Conservation (phyloP, 345 rosid species). For the Murraya koenigii region DNA sequence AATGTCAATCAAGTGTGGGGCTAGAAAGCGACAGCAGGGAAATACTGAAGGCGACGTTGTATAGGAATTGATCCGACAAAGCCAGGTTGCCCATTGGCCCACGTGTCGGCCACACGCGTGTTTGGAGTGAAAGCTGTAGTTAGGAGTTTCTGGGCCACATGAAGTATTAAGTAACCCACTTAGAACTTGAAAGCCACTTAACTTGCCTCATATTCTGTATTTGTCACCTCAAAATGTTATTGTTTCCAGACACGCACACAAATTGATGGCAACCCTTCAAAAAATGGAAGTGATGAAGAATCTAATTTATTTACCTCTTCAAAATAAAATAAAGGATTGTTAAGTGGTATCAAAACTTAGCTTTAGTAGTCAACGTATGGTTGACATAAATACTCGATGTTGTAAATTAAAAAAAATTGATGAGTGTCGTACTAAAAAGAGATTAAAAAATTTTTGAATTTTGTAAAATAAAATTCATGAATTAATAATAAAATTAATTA, state of each 20-base stretch:
- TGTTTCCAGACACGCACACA: background rate
- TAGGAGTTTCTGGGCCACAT: constrained; percentile 9
- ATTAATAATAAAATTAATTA: too few species aligned
- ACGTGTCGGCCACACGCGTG: constrained; percentile 36
- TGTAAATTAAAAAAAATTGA: too few species aligned
- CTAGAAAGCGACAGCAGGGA: constrained; percentile 34
- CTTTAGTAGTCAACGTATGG: too few species aligned
- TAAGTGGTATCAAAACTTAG: too few species aligned
- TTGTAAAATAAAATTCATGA: too few species aligned
- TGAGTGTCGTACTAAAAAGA: too few species aligned
- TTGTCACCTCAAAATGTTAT: background rate
- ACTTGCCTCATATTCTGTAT: background rate
- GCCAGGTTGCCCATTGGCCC: constrained; percentile 32
- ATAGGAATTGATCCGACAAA: constrained; percentile 35
- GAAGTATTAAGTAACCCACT: background rate
- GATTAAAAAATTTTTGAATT: too few species aligned
- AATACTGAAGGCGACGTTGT: constrained; percentile 39
- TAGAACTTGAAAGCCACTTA: background rate
- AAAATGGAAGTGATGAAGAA: too few species aligned
- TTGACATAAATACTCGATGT: too few species aligned
- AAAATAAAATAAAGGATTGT: too few species aligned
- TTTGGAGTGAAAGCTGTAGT: constrained; percentile 21
- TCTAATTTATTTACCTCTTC: too few species aligned
- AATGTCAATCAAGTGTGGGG: constrained; percentile 18
- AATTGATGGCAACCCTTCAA: too few species aligned